Percentiles rank a stretch among this genome's conserved stretches.
These are phyloP conservation scores for Asclepias syriaca DNA, from an alignment of 257 asterid species.

Conservation along the genomic window DNA sequence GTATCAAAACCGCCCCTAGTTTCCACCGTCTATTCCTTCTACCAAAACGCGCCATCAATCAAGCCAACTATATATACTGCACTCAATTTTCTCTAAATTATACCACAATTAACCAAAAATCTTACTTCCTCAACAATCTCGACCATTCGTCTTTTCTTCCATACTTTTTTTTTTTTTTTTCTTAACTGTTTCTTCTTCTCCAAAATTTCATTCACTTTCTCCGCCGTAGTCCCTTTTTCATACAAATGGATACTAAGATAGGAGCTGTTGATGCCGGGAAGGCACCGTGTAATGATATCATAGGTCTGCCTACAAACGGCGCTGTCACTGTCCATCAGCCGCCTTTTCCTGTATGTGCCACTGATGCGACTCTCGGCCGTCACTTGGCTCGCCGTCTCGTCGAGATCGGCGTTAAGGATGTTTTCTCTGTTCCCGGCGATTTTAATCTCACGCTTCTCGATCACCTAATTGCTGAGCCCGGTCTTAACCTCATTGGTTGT, in stretches of 20 bases:
- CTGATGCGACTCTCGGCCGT: constrained; percentile 72
- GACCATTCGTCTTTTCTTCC: not conserved
- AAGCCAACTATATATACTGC: constrained; percentile 5
- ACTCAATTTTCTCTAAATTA: too few relatives aligned
- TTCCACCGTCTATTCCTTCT: not conserved
- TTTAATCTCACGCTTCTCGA: constrained; percentile 70
- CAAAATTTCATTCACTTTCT: not conserved
- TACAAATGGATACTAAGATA: constrained; percentile 47
- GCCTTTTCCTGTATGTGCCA: constrained; percentile 28
- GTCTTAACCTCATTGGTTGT: constrained; percentile 66
- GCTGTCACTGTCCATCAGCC: constrained; percentile 33
- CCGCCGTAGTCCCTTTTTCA: not conserved
- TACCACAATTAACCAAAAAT: not conserved
- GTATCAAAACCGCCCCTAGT: constrained; percentile 19
- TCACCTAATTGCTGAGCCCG: constrained; percentile 71
- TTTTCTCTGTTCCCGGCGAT: constrained; percentile 78
- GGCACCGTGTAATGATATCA: constrained; percentile 33
- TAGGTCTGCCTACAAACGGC: constrained; percentile 40
- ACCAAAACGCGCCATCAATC: not conserved
- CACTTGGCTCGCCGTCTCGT: constrained; percentile 88
- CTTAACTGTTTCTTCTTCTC: not conserved
- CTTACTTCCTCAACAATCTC: not conserved
- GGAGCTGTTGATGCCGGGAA: constrained; percentile 45
- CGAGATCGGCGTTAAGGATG: constrained; percentile 57
- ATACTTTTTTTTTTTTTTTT: not conserved